These are phyloP conservation scores for Paspalum notatum DNA, from an alignment of 176 grass and related monocot genomes.

Conservation along the genomic window DNA sequence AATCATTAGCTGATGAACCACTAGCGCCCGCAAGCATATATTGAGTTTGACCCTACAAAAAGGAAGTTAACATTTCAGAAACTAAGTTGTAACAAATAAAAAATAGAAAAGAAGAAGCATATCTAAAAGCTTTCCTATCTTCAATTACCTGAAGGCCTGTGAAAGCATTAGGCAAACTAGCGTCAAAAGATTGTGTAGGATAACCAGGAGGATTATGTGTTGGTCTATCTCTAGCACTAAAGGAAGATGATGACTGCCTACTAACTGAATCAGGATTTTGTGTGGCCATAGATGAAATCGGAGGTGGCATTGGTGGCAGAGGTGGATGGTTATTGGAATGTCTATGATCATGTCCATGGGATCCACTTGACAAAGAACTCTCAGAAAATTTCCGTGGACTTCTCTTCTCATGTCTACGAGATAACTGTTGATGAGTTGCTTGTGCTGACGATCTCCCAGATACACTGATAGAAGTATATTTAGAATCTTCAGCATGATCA, in stretches of 20 bases:
- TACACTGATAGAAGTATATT: conserved; percentile 46
- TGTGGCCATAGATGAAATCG: conserved; percentile 47
- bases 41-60: conserved; percentile 79
- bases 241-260: conserved; percentile 53
- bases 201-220: conserved; percentile 70
- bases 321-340: conserved; percentile 72
- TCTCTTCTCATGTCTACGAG: conserved; percentile 50
- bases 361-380: conserved; percentile 46
- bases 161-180: conserved; percentile 54
- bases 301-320: conserved; percentile 82
- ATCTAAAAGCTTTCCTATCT: conserved; percentile 33
- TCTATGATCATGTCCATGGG: conserved; percentile 52
- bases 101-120: conserved; percentile 25
- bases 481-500: conserved; percentile 52
- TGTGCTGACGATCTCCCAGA: conserved; percentile 38
- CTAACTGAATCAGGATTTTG: conserved; percentile 65
- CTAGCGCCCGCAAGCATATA: conserved; percentile 52
- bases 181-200: conserved; percentile 69
- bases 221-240: conserved; percentile 60
- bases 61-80: conserved; percentile 24
- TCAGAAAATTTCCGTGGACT: conserved; percentile 50
- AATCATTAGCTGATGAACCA: conserved; percentile 61
- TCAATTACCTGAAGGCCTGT: conserved; percentile 64
- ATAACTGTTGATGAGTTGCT: conserved; percentile 43
- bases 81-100: conserved; percentile 36